Evolutionary conservation across 805 yeast genomes (phyloP).

Genomic region (Cyberlindnera maclurae): DNA sequence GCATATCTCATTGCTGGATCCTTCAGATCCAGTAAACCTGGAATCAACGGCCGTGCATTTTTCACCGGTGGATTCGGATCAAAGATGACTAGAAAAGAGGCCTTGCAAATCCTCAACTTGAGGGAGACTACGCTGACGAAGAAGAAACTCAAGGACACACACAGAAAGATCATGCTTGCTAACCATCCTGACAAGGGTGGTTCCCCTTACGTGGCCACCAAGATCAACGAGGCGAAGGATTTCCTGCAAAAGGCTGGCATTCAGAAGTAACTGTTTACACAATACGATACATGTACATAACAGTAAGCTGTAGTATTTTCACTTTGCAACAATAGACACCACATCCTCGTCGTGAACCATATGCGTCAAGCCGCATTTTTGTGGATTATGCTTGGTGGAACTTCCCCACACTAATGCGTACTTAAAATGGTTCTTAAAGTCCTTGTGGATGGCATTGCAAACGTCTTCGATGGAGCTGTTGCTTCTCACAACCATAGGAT

Average conservation of each 20-base stretch:
- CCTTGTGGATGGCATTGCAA: slow-evolving; percentile 89
- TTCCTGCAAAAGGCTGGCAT: slow-evolving; percentile 51
- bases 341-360: slow-evolving; percentile 89
- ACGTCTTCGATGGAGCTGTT: slow-evolving; percentile 77
- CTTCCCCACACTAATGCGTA: slow-evolving; percentile 97
- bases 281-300: neutral
- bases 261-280: slow-evolving; percentile 10
- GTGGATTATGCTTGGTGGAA: slow-evolving; percentile 92
- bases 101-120: slow-evolving; percentile 73
- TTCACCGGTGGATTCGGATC: slow-evolving; percentile 84
- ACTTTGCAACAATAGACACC: slow-evolving; percentile 83
- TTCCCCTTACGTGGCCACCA: slow-evolving; percentile 80
- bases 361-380: slow-evolving; percentile 88
- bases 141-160: slow-evolving; percentile 67
- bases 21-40: slow-evolving; percentile 38
- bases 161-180: slow-evolving; percentile 75
- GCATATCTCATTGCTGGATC: slow-evolving; percentile 62
- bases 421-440: slow-evolving; percentile 85
- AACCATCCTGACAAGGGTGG: slow-evolving; percentile 97
- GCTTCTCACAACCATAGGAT: slow-evolving; percentile 85
- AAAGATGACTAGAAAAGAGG: slow-evolving; percentile 89
- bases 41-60: slow-evolving; percentile 44
- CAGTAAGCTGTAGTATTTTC: slow-evolving; percentile 8
- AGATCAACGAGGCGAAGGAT: slow-evolving; percentile 89
- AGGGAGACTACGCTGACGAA: slow-evolving; percentile 57